Percentiles rank a stretch among this genome's conserved stretches.
Conservation (phyloP, 176 grass and related monocot genomes). For the Triticum monococcum region DNA sequence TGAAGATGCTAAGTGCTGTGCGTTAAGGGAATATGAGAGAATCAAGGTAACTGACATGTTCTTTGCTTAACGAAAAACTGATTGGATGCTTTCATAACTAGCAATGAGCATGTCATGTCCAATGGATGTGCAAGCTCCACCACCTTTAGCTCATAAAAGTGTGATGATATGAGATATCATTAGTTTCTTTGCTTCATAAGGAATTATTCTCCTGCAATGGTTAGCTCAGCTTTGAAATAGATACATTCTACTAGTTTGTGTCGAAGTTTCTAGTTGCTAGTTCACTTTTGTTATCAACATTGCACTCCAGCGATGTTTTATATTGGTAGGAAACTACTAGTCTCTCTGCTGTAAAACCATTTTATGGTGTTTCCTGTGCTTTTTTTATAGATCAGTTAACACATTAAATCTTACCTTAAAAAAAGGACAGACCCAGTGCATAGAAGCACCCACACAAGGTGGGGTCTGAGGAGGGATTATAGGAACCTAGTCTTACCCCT, state of each 20-base stretch:
- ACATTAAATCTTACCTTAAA: background rate
- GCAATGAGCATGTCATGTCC: background rate
- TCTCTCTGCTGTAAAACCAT: background rate
- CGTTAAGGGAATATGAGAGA: slow-evolving; percentile 86
- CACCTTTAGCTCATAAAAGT: slow-evolving; percentile 1
- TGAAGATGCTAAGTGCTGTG: slow-evolving; percentile 85
- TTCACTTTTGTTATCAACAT: background rate
- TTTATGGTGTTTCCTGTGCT: background rate
- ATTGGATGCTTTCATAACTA: background rate
- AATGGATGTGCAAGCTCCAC: background rate
- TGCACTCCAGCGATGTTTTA: background rate
- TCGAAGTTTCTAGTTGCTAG: slow-evolving; percentile 7
- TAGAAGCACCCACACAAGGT: no score
- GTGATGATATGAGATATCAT: background rate
- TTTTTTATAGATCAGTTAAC: background rate
- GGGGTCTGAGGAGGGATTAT: no score
- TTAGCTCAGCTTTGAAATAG: slow-evolving; percentile 16
- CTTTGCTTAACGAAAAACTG: background rate
- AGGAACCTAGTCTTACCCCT: no score
- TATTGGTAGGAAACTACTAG: slow-evolving; percentile 1
- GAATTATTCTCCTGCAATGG: slow-evolving; percentile 1
- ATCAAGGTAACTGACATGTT: slow-evolving; percentile 72
- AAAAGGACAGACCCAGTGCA: no score
- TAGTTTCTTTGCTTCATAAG: background rate
- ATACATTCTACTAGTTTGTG: background rate